A percentile compares a stretch with the other conserved stretches of the same genome.
Evolutionary conservation across 441 rosid genomes (phyloP).

Genomic region (Bocquillonia castaneifolia): DNA sequence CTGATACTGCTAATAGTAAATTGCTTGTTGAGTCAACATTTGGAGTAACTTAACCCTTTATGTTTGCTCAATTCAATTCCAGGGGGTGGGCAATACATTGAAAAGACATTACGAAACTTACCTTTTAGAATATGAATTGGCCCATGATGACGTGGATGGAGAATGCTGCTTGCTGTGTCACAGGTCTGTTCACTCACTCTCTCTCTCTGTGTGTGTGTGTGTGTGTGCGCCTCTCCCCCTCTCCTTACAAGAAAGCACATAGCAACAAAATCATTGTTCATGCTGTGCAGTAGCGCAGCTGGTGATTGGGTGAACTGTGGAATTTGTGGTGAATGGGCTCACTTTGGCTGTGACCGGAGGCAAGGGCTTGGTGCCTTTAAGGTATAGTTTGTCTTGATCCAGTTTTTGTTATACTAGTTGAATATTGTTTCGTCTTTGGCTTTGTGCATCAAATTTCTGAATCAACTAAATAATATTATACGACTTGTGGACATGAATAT

Average conservation of each 20-base stretch:
- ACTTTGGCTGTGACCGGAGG: conserved; percentile 96
- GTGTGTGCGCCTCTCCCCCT: no score
- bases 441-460: no score
- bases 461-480: neutral
- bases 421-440: no score
- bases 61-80: conserved; percentile 18
- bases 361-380: conserved; percentile 98
- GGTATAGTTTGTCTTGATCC: conserved; percentile 36
- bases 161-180: conserved; percentile 97
- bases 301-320: conserved; percentile 99
- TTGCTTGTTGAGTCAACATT: neutral
- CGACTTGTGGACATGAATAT: neutral
- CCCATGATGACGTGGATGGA: conserved; percentile 98
- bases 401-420: neutral
- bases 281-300: conserved; percentile 80
- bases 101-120: conserved; percentile 97
- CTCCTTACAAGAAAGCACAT: neutral
- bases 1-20: neutral
- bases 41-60: neutral
- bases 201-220: no score
- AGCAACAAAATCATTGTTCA: neutral
- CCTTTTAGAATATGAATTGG: conserved; percentile 89
- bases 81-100: conserved; percentile 98
- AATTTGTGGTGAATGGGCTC: conserved; percentile 98
- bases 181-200: conserved; percentile 41